Evolutionary conservation across 2,329 filamentous ascomycete species (phyloP), one percentile per base, ranked within the genome.

Genomic region (Berkeleyomyces rouxiae): DNA sequence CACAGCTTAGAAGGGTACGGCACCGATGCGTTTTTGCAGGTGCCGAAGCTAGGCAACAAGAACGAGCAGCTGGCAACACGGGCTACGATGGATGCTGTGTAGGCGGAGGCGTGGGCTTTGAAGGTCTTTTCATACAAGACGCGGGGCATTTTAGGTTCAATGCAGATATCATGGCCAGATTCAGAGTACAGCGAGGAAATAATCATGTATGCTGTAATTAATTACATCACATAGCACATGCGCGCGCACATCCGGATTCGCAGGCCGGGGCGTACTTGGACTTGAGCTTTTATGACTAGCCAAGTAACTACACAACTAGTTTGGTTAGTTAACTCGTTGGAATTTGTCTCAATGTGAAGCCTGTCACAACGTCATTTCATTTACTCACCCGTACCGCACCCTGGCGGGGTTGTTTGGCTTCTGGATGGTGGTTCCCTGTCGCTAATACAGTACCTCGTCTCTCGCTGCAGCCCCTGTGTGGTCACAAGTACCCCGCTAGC

Each of bases 1-100:
- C 92, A 97, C 71, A 96, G 88, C 70, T 76, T 99, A 6, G 92
- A 96, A 71, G 95, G 93, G 0, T 97, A 96, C 71, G 93, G 93
- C 11, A 90, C 95, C 5, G 93, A 99, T 75, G 91, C 88, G 0
- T 99, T 99, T 70, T 75, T 99, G 66, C 91, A 97, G 71, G 96
- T 99, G 65, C 95, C 90, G 4, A 95, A 95, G 72, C 78, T 99
- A 63, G 93, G 93, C 23, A 99, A 99, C 72, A 96, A 96, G 78
- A 96, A 97, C 70, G 93, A 99, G 76, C 90, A 95, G 73, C 78
- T 99, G 66, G 90, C 81, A 2, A 90, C 83, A 37, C 78, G 87
- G 69, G 87, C 87, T 36, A 83, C 80, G 67, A 89, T 91, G 78
- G 87, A 91, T 72, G 85, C 86, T 23, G 81, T 91, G 10, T 88